Evolutionary conservation across 139 green algal genomes (phyloP).

Genomic region (Limnomonas spitsbergensis): DNA sequence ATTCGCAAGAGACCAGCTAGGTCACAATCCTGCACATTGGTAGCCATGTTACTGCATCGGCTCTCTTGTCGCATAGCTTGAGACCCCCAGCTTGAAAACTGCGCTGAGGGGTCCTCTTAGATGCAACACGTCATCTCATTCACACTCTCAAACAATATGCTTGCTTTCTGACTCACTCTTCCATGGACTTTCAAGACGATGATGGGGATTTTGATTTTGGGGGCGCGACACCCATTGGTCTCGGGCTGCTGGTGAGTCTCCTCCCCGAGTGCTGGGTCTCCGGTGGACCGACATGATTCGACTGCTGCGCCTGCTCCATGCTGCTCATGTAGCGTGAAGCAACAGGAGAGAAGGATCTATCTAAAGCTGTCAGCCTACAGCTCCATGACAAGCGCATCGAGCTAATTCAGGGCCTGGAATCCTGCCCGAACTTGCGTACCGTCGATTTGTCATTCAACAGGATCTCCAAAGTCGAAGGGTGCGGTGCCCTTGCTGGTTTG

Average conservation of each 20-base stretch:
- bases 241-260: neutral
- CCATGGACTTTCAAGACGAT: neutral
- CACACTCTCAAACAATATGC: too few species aligned
- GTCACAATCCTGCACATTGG: too few species aligned
- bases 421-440: constrained; percentile 18
- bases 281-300: neutral
- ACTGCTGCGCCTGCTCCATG: neutral
- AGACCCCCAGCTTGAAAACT: too few species aligned
- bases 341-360: constrained; percentile 15
- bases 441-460: constrained; percentile 33
- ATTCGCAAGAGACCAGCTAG: too few species aligned
- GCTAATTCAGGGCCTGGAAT: constrained; percentile 17
- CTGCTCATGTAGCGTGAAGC: constrained; percentile 13
- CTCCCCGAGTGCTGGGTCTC: neutral
- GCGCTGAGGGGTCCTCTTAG: too few species aligned
- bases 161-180: too few species aligned
- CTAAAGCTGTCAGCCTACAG: constrained; percentile 17
- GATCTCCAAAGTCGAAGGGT: constrained; percentile 20
- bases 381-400: constrained; percentile 20
- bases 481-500: neutral
- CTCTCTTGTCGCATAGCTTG: too few species aligned
- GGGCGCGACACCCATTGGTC: neutral
- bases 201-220: neutral
- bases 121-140: too few species aligned
- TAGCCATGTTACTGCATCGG: too few species aligned